phyloP scores from a whole-genome alignment of 495 filamentous ascomycete genomes.

The Annulohypoxylon nitens region DNA sequence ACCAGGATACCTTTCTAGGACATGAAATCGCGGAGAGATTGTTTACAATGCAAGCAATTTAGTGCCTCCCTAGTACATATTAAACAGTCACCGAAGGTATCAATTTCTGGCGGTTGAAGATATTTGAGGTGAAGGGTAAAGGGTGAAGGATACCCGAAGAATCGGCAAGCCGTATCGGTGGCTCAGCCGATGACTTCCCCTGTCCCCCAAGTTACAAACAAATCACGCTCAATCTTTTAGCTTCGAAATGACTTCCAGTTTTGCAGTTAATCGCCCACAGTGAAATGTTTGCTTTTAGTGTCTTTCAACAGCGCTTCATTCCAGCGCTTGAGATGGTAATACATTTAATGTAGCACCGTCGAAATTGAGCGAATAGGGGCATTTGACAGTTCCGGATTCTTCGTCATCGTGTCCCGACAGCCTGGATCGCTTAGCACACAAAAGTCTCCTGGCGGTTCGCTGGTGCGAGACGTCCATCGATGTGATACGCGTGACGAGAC shows the following conservation, averaged over 20 bases:
- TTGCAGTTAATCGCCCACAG: slow-evolving; percentile 4
- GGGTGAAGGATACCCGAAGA: slow-evolving; percentile 1
- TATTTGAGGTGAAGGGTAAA: background rate
- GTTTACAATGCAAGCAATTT: background rate
- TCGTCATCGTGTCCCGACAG: slow-evolving; percentile 33
- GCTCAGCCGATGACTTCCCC: background rate
- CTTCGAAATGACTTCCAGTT: background rate
- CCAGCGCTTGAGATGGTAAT: slow-evolving; percentile 21
- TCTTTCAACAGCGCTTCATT: background rate
- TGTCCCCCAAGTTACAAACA: background rate
- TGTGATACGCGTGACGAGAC: slow-evolving; percentile 40
- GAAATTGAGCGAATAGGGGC: slow-evolving; percentile 21
- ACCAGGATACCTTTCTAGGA: background rate
- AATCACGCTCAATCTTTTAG: background rate
- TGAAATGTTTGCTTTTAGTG: slow-evolving; percentile 23
- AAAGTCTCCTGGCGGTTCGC: slow-evolving; percentile 35
- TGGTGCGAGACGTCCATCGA: slow-evolving; percentile 8
- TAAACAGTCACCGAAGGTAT: background rate
- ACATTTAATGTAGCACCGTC: background rate
- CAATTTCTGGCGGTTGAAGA: background rate
- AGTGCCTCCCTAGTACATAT: background rate
- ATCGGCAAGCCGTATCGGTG: slow-evolving; percentile 26
- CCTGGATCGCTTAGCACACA: slow-evolving; percentile 31
- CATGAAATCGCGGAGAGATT: slow-evolving; percentile 14
- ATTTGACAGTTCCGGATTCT: slow-evolving; percentile 2